These are phyloP conservation scores for Neckera pumila DNA, from an alignment of 225 moss, liverwort and hornwort genomes.

Conservation along the genomic window DNA sequence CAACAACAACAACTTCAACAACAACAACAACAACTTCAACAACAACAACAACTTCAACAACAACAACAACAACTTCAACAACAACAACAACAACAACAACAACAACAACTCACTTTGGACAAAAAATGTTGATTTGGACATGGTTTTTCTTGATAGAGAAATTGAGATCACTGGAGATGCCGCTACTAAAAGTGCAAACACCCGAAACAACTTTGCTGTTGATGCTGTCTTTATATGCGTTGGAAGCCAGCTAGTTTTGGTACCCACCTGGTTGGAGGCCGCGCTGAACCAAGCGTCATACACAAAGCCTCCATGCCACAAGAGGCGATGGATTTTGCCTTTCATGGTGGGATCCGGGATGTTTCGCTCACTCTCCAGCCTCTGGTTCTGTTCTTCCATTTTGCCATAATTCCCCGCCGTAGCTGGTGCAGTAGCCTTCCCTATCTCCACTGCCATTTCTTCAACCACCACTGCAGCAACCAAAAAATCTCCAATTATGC, in stretches of 20 bases:
- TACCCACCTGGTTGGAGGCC: conserved; percentile 62
- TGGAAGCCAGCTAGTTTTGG: background rate
- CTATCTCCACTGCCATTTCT: background rate
- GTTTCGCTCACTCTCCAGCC: conserved; percentile 45
- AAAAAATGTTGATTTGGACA: background rate
- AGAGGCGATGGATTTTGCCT: conserved; percentile 31
- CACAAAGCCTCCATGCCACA: conserved; percentile 76
- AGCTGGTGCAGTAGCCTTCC: background rate
- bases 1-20: no score
- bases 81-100: no score
- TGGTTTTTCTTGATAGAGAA: no score
- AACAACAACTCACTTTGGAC: background rate
- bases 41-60: no score
- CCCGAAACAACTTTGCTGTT: background rate
- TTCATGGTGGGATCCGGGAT: conserved; percentile 16
- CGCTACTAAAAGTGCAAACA: background rate
- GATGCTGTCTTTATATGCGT: background rate
- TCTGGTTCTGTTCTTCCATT: conserved; percentile 56
- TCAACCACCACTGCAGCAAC: background rate
- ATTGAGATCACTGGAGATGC: background rate
- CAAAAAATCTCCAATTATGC: background rate
- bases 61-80: no score
- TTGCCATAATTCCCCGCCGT: conserved; percentile 35
- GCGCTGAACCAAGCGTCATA: conserved; percentile 81
- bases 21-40: no score